phyloP scores from a whole-genome alignment of 768 basidiomycete species.

The Collybia sordida region DNA sequence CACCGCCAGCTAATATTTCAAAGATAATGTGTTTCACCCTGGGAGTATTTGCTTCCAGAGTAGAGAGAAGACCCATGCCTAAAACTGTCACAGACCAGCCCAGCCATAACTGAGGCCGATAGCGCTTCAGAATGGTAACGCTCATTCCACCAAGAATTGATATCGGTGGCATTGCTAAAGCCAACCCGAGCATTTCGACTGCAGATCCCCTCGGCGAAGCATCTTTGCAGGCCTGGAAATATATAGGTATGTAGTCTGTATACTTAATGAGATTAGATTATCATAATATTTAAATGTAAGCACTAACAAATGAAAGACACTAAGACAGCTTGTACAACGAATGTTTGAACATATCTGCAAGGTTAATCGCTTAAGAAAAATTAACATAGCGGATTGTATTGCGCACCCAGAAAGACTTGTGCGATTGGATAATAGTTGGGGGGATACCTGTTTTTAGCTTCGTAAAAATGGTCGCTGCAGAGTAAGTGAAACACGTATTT shows the following conservation, averaged over 20 bases:
- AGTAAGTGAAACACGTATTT: too few species aligned
- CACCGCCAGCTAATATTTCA: constrained; percentile 11
- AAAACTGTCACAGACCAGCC: not conserved
- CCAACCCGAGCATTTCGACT: not conserved
- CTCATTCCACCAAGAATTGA: not conserved
- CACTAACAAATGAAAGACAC: not conserved
- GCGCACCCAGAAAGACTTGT: not conserved
- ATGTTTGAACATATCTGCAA: not conserved
- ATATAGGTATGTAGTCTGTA: constrained; percentile 4
- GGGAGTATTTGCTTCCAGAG: not conserved
- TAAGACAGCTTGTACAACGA: not conserved
- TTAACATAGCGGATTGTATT: not conserved
- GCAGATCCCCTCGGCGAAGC: not conserved
- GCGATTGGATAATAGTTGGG: not conserved
- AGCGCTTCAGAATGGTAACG: not conserved
- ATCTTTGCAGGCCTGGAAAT: constrained; percentile 1
- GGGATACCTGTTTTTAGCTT: too few species aligned
- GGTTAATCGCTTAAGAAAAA: not conserved
- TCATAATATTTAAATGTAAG: not conserved
- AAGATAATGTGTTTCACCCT: not conserved
- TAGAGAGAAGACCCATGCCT: not conserved
- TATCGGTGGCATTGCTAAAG: not conserved
- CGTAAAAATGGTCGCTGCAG: too few species aligned
- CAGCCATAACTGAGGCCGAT: not conserved
- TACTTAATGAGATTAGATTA: not conserved